These are phyloP conservation scores for Rehmannia glutinosa DNA, from an alignment of 257 asterid species.

Conservation along the genomic window DNA sequence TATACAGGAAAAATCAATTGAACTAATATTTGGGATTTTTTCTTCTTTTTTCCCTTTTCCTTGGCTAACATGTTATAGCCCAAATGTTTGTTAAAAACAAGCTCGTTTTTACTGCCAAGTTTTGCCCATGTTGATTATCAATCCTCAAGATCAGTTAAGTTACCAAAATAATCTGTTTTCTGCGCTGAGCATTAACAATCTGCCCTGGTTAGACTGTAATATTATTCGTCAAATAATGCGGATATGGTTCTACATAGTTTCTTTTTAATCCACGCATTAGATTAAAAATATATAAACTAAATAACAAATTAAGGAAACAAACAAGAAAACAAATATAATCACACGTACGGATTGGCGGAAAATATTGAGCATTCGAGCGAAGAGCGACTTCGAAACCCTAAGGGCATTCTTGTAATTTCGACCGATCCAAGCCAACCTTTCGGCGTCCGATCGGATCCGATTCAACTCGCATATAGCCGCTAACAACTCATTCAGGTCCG, in stretches of 20 bases:
- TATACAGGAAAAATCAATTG: neutral
- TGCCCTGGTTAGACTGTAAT: no score
- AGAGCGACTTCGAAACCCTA: constrained; percentile 40
- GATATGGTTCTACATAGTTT: no score
- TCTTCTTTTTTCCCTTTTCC: neutral
- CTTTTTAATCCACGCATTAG: no score
- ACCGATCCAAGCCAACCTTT: constrained; percentile 56
- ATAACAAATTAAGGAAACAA: neutral
- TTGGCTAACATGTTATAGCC: neutral
- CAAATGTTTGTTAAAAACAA: neutral
- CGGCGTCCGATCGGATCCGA: constrained; percentile 40
- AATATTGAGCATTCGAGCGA: constrained; percentile 39
- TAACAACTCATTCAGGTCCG: constrained; percentile 57
- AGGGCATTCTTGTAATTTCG: constrained; percentile 50
- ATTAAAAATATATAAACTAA: no score
- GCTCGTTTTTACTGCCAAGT: no score
- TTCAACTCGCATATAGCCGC: constrained; percentile 38
- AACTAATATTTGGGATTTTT: no score
- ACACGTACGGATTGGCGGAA: constrained; percentile 52
- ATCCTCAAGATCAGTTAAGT: no score
- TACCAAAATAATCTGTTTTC: no score
- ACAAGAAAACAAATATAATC: neutral
- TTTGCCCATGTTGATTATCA: no score
- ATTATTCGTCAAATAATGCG: no score
- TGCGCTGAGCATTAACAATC: no score